Conservation (phyloP, 768 basidiomycete species). For the Tylopilus plumbeoviolaceoides region DNA sequence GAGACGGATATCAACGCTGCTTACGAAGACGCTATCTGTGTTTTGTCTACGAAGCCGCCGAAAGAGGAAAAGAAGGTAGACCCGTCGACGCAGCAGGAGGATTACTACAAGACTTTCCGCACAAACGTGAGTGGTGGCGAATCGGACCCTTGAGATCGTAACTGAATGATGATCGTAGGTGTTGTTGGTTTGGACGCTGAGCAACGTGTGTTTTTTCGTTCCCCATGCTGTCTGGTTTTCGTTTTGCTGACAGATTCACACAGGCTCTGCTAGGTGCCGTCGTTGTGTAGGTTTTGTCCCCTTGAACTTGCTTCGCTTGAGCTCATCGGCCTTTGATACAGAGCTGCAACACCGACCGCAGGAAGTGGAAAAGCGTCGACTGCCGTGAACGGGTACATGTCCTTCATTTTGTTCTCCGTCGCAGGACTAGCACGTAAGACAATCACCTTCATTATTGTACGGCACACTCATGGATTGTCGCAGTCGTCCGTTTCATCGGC, state of each 20-base stretch:
- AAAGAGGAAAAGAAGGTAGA: slow-evolving; percentile 65
- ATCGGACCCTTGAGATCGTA: background rate
- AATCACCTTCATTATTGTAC: background rate
- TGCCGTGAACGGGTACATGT: background rate
- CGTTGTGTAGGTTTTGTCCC: slow-evolving; percentile 55
- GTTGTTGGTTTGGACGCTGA: slow-evolving; percentile 81
- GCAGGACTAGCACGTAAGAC: slow-evolving; percentile 30
- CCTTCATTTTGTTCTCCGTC: background rate
- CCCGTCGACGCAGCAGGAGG: slow-evolving; percentile 63
- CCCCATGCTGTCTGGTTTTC: background rate
- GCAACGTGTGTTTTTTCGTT: slow-evolving; percentile 53
- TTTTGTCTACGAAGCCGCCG: slow-evolving; percentile 75
- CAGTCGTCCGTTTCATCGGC: slow-evolving; percentile 83
- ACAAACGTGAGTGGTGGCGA: slow-evolving; percentile 60
- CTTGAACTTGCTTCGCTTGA: background rate
- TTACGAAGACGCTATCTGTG: slow-evolving; percentile 87
- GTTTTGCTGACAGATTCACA: slow-evolving; percentile 7
- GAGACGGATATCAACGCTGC: slow-evolving; percentile 86
- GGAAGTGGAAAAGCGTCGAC: background rate
- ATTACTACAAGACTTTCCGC: slow-evolving; percentile 84
- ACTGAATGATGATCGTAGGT: slow-evolving; percentile 42
- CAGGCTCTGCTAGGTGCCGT: slow-evolving; percentile 70
- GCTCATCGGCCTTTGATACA: background rate
- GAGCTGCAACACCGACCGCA: background rate
- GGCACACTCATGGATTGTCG: background rate